Evolutionary conservation across 768 basidiomycete species (phyloP), one percentile per base, ranked within the genome.

Genomic region (Amanita rubescens): DNA sequence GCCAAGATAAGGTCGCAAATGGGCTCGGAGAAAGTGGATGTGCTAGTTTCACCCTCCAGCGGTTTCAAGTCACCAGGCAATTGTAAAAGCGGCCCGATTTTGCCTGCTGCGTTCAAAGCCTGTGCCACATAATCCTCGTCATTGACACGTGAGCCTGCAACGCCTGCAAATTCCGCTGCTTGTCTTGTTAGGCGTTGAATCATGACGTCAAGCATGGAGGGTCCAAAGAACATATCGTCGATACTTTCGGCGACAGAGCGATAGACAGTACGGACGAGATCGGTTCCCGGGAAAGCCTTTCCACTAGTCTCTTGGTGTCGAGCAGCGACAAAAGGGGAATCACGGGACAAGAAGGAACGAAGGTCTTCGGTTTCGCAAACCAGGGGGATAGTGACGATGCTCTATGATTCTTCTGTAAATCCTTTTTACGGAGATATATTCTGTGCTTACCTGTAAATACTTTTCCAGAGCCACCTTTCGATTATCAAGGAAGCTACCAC

Each of bases 161-260:
- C 82, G 1, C 91, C 93, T 2, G 85, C 86, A 55, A 94, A 83
- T 62, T 94, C 90, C 9, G 90, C 90, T 0, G 90, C 93, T 68
- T 97, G 94, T 27, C 84, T 80, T 0, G 87, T 91, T 15, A 97
- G 80, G 2, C 93, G 83, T 60, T 91, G 87, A 39, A 95, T 90
- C 78, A 95, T 89, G 42, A 94, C 87, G 64, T 97, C 94, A 41
- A 97, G 70, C 91, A 96, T 94, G 0, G 92, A 94, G 2, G 90
- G 94, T 2, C 91, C 94, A 59, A 95, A 92, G 69, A 95, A 86
- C 80, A 96, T 91, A 67, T 98, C 96, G 66, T 99, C 96, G 61
- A 98, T 85, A 65, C 93, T 94, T 58, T 91, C 90, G 5, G 95
- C 82, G 43, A 99, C 90, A 22, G 92, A 90, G 27, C 87, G 84